These are phyloP conservation scores for Cupressus sempervirens DNA, from an alignment of 75 land plant genomes.

Conservation along the genomic window DNA sequence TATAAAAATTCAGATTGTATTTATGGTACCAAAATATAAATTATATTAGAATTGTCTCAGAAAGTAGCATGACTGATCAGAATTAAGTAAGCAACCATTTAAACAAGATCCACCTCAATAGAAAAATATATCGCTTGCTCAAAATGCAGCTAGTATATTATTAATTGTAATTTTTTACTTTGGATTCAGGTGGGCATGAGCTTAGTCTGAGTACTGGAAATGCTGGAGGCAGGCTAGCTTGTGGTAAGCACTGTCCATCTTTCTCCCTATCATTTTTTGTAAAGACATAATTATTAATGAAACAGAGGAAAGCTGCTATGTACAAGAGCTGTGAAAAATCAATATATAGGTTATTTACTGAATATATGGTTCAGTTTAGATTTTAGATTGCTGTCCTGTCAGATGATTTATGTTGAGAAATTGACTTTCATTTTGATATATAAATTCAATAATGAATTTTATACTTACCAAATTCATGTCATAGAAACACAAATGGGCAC, in stretches of 20 bases:
- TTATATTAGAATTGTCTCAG: background rate
- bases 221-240: constrained; percentile 95
- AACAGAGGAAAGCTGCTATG: background rate
- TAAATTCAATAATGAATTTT: too few species aligned
- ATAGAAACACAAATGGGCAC: too few species aligned
- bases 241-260: constrained; percentile 50
- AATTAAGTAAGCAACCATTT: background rate
- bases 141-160: background rate
- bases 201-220: constrained; percentile 88
- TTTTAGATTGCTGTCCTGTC: background rate
- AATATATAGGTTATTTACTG: background rate
- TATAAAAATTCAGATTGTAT: background rate
- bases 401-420: background rate
- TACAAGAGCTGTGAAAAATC: background rate
- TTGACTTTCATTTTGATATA: too few species aligned
- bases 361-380: background rate
- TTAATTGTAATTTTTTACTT: constrained; percentile 1
- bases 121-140: background rate
- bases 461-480: too few species aligned
- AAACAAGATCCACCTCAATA: background rate
- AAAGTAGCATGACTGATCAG: background rate
- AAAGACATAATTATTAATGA: background rate
- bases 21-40: background rate
- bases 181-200: constrained; percentile 84
- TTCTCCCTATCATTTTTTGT: background rate